Evolutionary conservation across 2,329 filamentous ascomycete genomes (phyloP), one percentile per base, ranked within the genome.

Genomic region (Hypoxylon sp.): DNA sequence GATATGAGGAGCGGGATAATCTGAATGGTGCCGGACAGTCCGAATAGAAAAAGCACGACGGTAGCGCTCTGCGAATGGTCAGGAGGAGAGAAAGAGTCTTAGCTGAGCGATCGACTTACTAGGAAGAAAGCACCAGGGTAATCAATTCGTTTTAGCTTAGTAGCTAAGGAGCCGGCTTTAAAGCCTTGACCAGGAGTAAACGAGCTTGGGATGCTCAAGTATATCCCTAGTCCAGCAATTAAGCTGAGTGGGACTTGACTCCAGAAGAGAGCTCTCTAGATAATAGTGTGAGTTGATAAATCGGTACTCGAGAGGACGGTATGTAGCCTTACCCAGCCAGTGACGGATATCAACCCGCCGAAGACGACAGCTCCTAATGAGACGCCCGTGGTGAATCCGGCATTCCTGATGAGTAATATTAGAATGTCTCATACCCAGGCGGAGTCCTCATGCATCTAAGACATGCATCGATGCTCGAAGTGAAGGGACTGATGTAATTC

Each of bases 1-100:
- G 91, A 92, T 5, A 91, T 75, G 19, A 88, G 66, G 30, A 97
- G 84, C 0, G 89, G 88, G 0, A 85, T 76, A 17, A 83, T 76
- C 13, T 88, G 83, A 45, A 96, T 86, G 10, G 84, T 84, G 0
- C 88, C 86, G 0, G 90, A 89, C 0, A 97, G 84, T 23, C 90
- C 88, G 75, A 90, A 90, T 17, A 97, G 88, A 63, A 97, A 88
- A 5, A 93, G 83, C 0, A 92, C 85, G 14, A 95, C 89, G 2
- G 91, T 86, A 3, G 82, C 73, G 1, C 86, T 87, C 89, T 91
- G 63, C 5, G 30, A 10, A 30, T 17, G 9, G 19, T 67, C 51
- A 71, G 72, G 48, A n/a, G 17, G 7, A 6, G 23, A 14, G 45
- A n/a, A 19, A 52, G 14, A 43, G 66, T n/a, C 61, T 21, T 41